These are phyloP conservation scores for Penicillium cataractarum DNA, from an alignment of 495 filamentous ascomycete genomes.

Conservation along the genomic window DNA sequence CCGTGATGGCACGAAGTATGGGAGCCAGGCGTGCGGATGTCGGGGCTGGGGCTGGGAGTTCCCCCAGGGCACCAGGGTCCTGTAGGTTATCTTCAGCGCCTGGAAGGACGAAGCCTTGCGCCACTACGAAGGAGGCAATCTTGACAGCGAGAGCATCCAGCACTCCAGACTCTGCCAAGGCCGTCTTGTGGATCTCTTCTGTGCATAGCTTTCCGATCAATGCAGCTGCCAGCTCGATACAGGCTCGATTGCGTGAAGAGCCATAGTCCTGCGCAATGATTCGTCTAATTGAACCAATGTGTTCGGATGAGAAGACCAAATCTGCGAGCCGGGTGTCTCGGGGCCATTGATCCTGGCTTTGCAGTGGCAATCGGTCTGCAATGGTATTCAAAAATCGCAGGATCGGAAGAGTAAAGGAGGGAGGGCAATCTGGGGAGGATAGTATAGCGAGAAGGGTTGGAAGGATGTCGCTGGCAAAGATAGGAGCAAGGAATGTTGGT, in stretches of 20 bases:
- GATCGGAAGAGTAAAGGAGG: constrained; percentile 68
- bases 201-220: constrained; percentile 72
- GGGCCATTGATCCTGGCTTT: constrained; percentile 45
- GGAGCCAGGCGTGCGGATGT: constrained; percentile 62
- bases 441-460: constrained; percentile 68
- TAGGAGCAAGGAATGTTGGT: constrained; percentile 71
- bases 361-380: constrained; percentile 63
- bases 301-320: constrained; percentile 61
- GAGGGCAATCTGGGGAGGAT: constrained; percentile 64
- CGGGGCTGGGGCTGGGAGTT: constrained; percentile 57
- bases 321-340: constrained; percentile 60
- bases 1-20: constrained; percentile 78
- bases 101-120: constrained; percentile 66
- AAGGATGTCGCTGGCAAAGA: constrained; percentile 68
- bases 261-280: constrained; percentile 65
- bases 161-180: constrained; percentile 69
- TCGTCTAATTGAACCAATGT: constrained; percentile 59
- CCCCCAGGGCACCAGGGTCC: constrained; percentile 36
- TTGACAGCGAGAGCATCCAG: constrained; percentile 79
- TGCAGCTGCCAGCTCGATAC: constrained; percentile 67
- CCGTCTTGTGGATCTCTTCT: constrained; percentile 67
- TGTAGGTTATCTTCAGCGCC: constrained; percentile 46
- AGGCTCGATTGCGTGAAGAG: constrained; percentile 56
- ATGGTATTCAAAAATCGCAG: constrained; percentile 76
- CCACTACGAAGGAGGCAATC: constrained; percentile 72